Evolutionary conservation across 768 basidiomycete genomes (phyloP).

Genomic region (Strobilomyces confusus): DNA sequence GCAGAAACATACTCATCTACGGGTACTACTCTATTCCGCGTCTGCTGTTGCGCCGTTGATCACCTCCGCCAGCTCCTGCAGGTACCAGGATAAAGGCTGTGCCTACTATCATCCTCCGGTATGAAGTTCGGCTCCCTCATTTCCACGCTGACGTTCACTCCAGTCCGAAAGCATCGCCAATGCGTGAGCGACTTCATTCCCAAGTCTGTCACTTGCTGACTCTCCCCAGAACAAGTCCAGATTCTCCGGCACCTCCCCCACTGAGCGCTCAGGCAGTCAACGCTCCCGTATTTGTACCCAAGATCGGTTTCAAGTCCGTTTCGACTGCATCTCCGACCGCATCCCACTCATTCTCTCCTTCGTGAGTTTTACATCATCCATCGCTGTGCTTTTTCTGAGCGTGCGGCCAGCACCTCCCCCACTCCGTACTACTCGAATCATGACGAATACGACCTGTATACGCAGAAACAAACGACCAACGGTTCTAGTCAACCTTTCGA

Average conservation of each 20-base stretch:
- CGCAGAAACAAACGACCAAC: conserved; percentile 6
- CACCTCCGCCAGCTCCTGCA: conserved; percentile 58
- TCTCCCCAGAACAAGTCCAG: conserved; percentile 35
- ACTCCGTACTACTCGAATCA: conserved; percentile 29
- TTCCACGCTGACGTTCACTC: conserved; percentile 13
- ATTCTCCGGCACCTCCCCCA: conserved; percentile 40
- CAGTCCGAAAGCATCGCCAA: conserved; percentile 21
- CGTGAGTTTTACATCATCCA: conserved; percentile 13
- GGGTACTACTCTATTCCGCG: conserved; percentile 49
- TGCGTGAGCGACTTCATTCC: conserved; percentile 21
- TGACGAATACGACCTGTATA: conserved; percentile 38
- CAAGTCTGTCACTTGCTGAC: conserved; percentile 1
- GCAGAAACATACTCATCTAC: conserved; percentile 88
- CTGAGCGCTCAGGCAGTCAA: conserved; percentile 68
- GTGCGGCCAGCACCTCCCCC: conserved; percentile 22
- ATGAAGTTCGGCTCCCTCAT: conserved; percentile 9
- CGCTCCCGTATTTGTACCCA: conserved; percentile 83
- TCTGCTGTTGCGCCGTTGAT: neutral
- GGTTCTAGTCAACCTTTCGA: conserved; percentile 8
- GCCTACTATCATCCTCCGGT: conserved; percentile 78
- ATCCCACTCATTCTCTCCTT: conserved; percentile 29
- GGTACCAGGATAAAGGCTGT: conserved; percentile 85
- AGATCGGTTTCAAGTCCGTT: conserved; percentile 45
- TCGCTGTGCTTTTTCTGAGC: conserved; percentile 6
- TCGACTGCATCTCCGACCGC: conserved; percentile 13